Percentiles rank a stretch among this genome's conserved stretches.
Conservation (phyloP, 805 yeast genomes). For the Kuraishia hungarica region DNA sequence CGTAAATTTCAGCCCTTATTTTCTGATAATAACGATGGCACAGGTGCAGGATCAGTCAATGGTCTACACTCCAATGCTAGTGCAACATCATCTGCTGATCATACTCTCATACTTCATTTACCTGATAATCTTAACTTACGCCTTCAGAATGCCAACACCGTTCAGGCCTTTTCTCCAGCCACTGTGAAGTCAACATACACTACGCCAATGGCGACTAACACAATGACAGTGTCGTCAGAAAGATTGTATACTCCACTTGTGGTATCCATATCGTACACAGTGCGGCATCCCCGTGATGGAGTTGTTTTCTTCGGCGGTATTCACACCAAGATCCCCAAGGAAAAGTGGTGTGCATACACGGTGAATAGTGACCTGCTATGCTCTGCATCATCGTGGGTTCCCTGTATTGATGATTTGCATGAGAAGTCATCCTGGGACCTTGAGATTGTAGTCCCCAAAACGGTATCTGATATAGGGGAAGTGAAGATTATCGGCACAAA, state of each 20-base stretch:
- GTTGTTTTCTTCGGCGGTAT: constrained; percentile 62
- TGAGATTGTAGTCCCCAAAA: constrained; percentile 77
- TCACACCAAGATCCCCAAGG: constrained; percentile 32
- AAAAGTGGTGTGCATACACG: constrained; percentile 81
- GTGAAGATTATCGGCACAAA: constrained; percentile 32
- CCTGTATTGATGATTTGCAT: constrained; percentile 84
- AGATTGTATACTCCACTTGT: constrained; percentile 65
- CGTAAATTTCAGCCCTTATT: constrained; percentile 44
- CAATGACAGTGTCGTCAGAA: constrained; percentile 24
- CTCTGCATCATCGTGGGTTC: constrained; percentile 95
- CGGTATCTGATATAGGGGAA: constrained; percentile 61
- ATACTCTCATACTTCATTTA: constrained; percentile 53
- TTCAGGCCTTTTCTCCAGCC: constrained; percentile 23
- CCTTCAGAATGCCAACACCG: constrained; percentile 39
- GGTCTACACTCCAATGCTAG: background rate
- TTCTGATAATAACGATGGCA: constrained; percentile 32
- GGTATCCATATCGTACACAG: constrained; percentile 56
- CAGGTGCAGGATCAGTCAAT: constrained; percentile 9
- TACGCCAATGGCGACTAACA: constrained; percentile 24
- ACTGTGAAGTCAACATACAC: constrained; percentile 26
- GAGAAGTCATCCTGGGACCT: constrained; percentile 90
- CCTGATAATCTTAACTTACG: constrained; percentile 62
- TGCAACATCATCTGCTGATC: constrained; percentile 32
- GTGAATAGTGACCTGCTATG: constrained; percentile 68
- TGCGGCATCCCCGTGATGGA: constrained; percentile 65